Base-by-base conservation (phyloP, 2,329 filamentous ascomycete genomes). In the Bertia moriformis region DNA sequence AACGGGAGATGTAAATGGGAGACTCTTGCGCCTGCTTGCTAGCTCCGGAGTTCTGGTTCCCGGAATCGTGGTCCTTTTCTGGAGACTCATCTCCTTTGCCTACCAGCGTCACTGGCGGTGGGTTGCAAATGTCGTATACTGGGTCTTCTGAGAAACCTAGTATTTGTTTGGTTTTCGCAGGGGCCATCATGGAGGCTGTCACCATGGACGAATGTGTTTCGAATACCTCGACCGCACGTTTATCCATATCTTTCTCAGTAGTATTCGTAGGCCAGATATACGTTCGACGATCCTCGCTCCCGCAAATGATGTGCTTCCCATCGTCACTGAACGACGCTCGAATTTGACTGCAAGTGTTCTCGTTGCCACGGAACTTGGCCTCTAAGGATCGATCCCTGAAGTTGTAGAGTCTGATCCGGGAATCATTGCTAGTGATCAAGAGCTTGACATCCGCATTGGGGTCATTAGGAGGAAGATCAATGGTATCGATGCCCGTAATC, bases 361-460 rank as follows among this genome's bases (percentile, higher is more conserved):
- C 71, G 48, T 80, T 74, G 2, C 76, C 77, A 36, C 71, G 69
- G 41, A 80, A 77, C 48, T 81, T 82, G 44, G 74, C 65, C 48
- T 81, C 74, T 18, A 81, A 49, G 20, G 61, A 67, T 49, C 78
- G 76, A 49, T 80, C 73, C 39, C 70, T 65, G 47, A 78, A 66
- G 50, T 80, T 76, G 57, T 80, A 82, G 17, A 80, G 55, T 24
- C 77, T 66, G 14, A 81, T 61, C 17, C 77, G 63, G 1, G 77
- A 82, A 48, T 82, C 77, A 46, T 81, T 82, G 54, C 75, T 81
- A 4, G 76, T 78, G 38, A 82, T 68, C n/a, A 82, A 53, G 2
- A 82, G 50, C 48, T 81, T 81, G 37, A 75, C 59, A 38, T 78
- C 72, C 2, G 71, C 69, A 38, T 61, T 64, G 2, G 61, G 58